phyloP scores from a whole-genome alignment of 192 early-diverging fungal species.

The Rhizophagus sp. region DNA sequence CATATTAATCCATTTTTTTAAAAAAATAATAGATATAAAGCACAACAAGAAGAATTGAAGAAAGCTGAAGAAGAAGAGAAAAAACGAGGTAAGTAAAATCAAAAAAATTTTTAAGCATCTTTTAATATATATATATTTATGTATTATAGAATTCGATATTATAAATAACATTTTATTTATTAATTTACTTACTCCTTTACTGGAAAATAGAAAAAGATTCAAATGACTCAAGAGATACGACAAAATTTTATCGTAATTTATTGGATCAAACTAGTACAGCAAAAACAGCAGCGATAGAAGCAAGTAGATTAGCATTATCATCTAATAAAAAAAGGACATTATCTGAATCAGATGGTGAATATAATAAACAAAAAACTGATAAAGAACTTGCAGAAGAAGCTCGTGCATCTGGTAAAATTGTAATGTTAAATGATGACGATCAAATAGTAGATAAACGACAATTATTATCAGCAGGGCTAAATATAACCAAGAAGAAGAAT shows the following conservation, averaged over 20 bases:
- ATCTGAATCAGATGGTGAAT: slow-evolving; percentile 15
- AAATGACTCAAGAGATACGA: slow-evolving; percentile 36
- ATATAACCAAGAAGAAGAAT: slow-evolving; percentile 47
- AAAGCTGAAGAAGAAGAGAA: slow-evolving; percentile 61
- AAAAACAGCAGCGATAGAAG: slow-evolving; percentile 40
- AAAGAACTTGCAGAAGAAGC: slow-evolving; percentile 38
- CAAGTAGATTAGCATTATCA: slow-evolving; percentile 25
- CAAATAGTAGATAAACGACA: slow-evolving; percentile 78
- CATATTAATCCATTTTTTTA: neutral
- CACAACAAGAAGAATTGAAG: slow-evolving; percentile 60
- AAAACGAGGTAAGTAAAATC: slow-evolving; percentile 37
- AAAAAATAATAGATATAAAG: slow-evolving; percentile 39
- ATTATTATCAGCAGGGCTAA: slow-evolving; percentile 66
- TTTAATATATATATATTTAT: neutral
- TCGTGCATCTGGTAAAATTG: slow-evolving; percentile 42
- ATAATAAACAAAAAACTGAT: slow-evolving; percentile 33
- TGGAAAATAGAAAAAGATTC: slow-evolving; percentile 28
- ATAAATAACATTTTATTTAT: too few relatives aligned
- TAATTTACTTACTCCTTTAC: neutral
- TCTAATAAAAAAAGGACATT: neutral
- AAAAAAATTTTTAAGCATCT: neutral
- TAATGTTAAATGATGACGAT: slow-evolving; percentile 67
- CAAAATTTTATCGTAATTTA: slow-evolving; percentile 59
- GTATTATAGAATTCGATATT: neutral
- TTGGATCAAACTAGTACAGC: slow-evolving; percentile 48